These are phyloP conservation scores for Orbilia javanica DNA, from an alignment of 2,329 filamentous ascomycete genomes.

Conservation along the genomic window DNA sequence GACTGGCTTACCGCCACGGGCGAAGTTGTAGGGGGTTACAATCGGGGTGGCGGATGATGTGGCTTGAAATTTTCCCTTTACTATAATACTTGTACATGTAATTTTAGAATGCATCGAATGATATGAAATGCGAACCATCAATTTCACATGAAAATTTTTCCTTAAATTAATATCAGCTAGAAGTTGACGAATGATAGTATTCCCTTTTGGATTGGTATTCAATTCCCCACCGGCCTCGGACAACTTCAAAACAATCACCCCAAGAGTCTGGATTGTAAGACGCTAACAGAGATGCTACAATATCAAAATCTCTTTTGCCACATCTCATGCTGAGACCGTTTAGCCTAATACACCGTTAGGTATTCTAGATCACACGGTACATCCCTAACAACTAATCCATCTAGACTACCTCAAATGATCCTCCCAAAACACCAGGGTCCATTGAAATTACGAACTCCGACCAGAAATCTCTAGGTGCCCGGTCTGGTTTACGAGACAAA, in stretches of 20 bases:
- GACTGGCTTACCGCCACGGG: not conserved
- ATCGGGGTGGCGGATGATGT: not conserved
- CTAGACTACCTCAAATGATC: not conserved
- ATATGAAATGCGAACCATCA: not conserved
- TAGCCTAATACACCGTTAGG: not conserved
- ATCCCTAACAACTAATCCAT: not conserved
- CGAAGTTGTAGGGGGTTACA: slow-evolving; percentile 9
- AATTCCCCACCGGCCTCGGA: not conserved
- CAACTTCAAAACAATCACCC: not conserved
- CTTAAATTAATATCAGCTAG: too few species aligned
- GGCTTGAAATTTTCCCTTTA: not conserved
- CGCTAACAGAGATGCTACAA: not conserved
- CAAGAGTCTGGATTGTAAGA: not conserved
- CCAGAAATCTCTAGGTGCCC: too few species aligned
- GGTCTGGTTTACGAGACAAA: too few species aligned
- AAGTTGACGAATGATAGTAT: too few species aligned
- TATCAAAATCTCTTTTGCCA: not conserved
- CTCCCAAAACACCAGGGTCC: not conserved
- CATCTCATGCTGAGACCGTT: not conserved
- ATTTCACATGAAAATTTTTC: not conserved
- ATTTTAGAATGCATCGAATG: slow-evolving; percentile 1
- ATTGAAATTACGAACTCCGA: not conserved
- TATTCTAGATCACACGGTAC: slow-evolving; percentile 10
- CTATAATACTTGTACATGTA: not conserved
- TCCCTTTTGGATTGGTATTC: not conserved